These are phyloP conservation scores for Ambrosia trifida DNA, from an alignment of 129 eudicot species.

Conservation along the genomic window DNA sequence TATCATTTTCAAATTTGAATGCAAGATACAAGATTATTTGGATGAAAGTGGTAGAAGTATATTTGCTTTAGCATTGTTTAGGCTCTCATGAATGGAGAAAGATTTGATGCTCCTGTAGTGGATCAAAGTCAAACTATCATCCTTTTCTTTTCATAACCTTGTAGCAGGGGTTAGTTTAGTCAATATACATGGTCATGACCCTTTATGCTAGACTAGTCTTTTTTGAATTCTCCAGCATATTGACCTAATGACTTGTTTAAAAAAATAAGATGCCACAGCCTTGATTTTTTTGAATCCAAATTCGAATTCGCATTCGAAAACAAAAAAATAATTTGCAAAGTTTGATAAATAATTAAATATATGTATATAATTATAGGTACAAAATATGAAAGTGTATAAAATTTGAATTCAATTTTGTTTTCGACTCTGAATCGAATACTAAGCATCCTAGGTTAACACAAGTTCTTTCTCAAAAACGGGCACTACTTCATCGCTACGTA, in stretches of 20 bases:
- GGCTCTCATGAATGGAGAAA: constrained; percentile 31
- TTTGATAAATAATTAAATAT: not conserved
- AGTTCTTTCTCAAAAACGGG: not conserved
- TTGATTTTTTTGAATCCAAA: not conserved
- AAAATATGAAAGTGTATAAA: not conserved
- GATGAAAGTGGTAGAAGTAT: constrained; percentile 5
- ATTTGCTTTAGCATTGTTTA: constrained; percentile 8
- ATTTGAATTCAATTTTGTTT: not conserved
- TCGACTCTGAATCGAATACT: not conserved
- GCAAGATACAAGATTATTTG: constrained; percentile 5
- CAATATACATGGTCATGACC: not conserved
- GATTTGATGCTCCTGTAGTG: constrained; percentile 10
- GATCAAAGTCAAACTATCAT: not conserved
- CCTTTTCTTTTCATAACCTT: not conserved
- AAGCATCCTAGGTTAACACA: not conserved
- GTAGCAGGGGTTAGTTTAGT: constrained; percentile 14
- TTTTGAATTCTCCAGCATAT: constrained; percentile 15
- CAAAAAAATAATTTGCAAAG: not conserved
- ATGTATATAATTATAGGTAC: not conserved
- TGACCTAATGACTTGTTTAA: not conserved
- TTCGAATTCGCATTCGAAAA: not conserved
- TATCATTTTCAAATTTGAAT: not conserved
- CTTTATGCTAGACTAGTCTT: constrained; percentile 12
- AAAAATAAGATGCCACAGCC: not conserved
- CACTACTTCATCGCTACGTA: too few relatives aligned